These are phyloP conservation scores for Lasiodiplodia citricola DNA, from an alignment of 2,329 filamentous ascomycete species.

Conservation along the genomic window DNA sequence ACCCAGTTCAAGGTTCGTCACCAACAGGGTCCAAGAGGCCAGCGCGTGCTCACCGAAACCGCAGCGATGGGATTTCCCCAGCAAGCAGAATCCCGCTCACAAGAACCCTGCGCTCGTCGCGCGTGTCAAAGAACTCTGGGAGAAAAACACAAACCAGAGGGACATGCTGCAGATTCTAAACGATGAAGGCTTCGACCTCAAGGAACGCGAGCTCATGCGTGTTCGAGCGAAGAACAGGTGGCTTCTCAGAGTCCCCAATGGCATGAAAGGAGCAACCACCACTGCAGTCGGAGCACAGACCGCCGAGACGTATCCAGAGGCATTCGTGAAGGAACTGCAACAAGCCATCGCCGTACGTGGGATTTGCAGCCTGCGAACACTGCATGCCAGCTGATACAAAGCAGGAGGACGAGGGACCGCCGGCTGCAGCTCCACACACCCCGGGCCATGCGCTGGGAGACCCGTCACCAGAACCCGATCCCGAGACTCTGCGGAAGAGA, in stretches of 20 bases:
- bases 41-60: conserved; percentile 21
- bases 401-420: conserved; percentile 1
- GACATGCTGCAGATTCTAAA: conserved; percentile 70
- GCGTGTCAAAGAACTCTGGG: conserved; percentile 64
- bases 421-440: background rate
- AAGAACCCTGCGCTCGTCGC: conserved; percentile 71
- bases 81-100: conserved; percentile 62
- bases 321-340: conserved; percentile 20
- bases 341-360: conserved; percentile 15
- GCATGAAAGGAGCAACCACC: conserved; percentile 51
- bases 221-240: conserved; percentile 72
- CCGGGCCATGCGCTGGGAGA: background rate
- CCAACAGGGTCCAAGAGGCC: background rate
- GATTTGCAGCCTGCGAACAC: background rate
- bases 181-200: conserved; percentile 75
- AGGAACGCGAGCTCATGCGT: conserved; percentile 71
- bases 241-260: conserved; percentile 67
- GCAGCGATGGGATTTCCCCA: conserved; percentile 75
- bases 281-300: background rate
- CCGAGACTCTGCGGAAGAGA: conserved; percentile 58
- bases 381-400: background rate
- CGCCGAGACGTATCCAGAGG: conserved; percentile 4
- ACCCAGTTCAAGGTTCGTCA: conserved; percentile 63
- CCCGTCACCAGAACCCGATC: conserved; percentile 43
- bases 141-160: conserved; percentile 71